Base-by-base conservation (phyloP, 2,329 filamentous ascomycete species). In the Scortechinia acanthostroma region DNA sequence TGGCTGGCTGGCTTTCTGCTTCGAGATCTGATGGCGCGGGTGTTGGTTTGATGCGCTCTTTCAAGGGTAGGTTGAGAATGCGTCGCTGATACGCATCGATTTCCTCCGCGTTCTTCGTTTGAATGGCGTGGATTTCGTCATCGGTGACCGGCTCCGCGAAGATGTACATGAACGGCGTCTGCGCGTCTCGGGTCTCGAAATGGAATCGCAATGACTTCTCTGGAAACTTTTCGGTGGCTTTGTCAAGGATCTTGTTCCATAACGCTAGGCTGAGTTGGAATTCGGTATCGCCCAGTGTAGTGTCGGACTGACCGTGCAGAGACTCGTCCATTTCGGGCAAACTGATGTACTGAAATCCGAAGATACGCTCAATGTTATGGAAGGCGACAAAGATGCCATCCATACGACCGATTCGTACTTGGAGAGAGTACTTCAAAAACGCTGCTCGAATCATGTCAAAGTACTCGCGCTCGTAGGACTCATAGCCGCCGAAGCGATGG, bases 331-430 rank as follows among this genome's bases (percentile, higher is more conserved):
- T 90, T 58, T 98, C 93, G 3, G 77, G 60, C 14, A 97, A 66
- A 48, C 82, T 83, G 48, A 98, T 76, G 59, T 98, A 98, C 63
- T 98, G 93, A 62, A 98, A 98, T 4, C 93, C 93, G 59, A 98
- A 98, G 43, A 98, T 95, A 46, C 91, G 86, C 63, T 91, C 76
- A 2, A 90, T 88, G 60, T 98, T 98, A 69, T 98, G 93, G 60
- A 83, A 98, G 2, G 93, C 93, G 19, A 97, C 87, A 58, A 97
- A 98, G 43, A 97, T 96, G 45, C 93, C 93, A 58, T 98, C 91
- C 94, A 98, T 98, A 43, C 91, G 83, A 16, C 94, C 93, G 80
- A 98, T 94, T 40, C 93, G 87, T 21, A 91, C 94, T 64, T 98
- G 93, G 22, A 98, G 72, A 6, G 91, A 95, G 62, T 98, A 98